Base-by-base conservation (phyloP, 2,329 filamentous ascomycete genomes). In the Fusarium poae region DNA sequence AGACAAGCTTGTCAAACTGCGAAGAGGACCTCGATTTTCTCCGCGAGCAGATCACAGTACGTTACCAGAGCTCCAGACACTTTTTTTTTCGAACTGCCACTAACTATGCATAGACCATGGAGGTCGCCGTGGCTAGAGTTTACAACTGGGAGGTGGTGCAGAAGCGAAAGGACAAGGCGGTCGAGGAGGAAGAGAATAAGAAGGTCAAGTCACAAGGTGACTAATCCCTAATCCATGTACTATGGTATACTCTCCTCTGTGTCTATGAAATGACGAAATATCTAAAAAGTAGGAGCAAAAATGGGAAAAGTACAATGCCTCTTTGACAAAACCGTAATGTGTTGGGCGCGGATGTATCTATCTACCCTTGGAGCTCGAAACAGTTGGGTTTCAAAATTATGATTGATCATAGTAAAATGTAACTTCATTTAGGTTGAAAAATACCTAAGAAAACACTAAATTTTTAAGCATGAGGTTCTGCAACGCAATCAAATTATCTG, bases 131-230 rank as follows among this genome's bases (percentile, higher is more conserved):
- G 40, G 96, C 96, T 23, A 87, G 96, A 69, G 94, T 99, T n/a
- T 98, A 99, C 81, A 99, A 99, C 80, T 98, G 96, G 95, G 96
- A 99, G 76, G 94, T 99, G 6, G 93, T 95, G 43, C 92, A 97
- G 83, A 93, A 97, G 81, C 86, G 96, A 73, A 97, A 97, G 84
- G 94, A 97, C 65, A 96, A 94, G 79, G 84, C 82, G 5, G 89
- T 91, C 39, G 87, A 89, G 67, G 89, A 83, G 52, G 79, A 81
- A 61, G 78, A 77, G 43, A 76, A 78, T 49, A 77, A 80, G 62
- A 79, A 80, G 48, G 76, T 75, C 44, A 77, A 79, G 67, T 69
- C 74, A 43, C 58, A 72, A 53, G 70, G 72, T 21, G 65, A 77
- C 39, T 74, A 55, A 72, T 34, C 16, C 35, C 52, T 51, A 57